A percentile compares a stretch with the other conserved stretches of the same genome.
Conservation (phyloP, 2,329 filamentous ascomycete species). For the Calycina herbarum region DNA sequence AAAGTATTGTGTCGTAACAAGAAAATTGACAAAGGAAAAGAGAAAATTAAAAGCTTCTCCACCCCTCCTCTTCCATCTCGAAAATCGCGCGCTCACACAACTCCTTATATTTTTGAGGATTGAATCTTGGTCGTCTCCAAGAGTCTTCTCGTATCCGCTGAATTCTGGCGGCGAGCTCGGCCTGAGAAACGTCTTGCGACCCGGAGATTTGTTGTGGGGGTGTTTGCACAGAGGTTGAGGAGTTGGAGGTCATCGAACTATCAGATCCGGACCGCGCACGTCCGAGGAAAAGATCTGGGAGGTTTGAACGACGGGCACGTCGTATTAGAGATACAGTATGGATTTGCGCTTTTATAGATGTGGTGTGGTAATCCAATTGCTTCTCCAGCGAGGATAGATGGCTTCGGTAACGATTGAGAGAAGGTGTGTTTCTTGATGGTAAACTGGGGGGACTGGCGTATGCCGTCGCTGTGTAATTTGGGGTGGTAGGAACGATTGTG, state of each 20-base stretch:
- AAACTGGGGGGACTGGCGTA: constrained; percentile 13
- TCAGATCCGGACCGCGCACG: constrained; percentile 4
- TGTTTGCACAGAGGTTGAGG: background rate
- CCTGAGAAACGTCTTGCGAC: background rate
- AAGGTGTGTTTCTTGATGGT: background rate
- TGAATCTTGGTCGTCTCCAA: constrained; percentile 31
- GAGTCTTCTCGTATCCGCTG: constrained; percentile 24
- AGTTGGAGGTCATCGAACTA: constrained; percentile 1
- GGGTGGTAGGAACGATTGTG: constrained; percentile 12
- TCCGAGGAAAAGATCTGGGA: constrained; percentile 16
- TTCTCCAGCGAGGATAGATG: constrained; percentile 24
- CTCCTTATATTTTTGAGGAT: constrained; percentile 27
- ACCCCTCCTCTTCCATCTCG: constrained; percentile 23
- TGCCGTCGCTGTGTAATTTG: constrained; percentile 3
- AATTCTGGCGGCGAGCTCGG: constrained; percentile 17
- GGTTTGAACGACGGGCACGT: constrained; percentile 25
- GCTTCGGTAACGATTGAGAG: constrained; percentile 22
- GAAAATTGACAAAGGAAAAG: background rate
- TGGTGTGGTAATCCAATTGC: constrained; percentile 29
- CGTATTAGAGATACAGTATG: constrained; percentile 18
- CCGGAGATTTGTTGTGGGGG: background rate
- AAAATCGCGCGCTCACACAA: constrained; percentile 31
- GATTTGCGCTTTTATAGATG: constrained; percentile 27
- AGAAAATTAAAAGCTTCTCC: constrained; percentile 4
- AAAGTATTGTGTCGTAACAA: background rate